Percentiles rank a stretch among this genome's conserved stretches.
These are phyloP conservation scores for Clarireedia homoeocarpa DNA, from an alignment of 2,329 filamentous ascomycete genomes.

Conservation along the genomic window DNA sequence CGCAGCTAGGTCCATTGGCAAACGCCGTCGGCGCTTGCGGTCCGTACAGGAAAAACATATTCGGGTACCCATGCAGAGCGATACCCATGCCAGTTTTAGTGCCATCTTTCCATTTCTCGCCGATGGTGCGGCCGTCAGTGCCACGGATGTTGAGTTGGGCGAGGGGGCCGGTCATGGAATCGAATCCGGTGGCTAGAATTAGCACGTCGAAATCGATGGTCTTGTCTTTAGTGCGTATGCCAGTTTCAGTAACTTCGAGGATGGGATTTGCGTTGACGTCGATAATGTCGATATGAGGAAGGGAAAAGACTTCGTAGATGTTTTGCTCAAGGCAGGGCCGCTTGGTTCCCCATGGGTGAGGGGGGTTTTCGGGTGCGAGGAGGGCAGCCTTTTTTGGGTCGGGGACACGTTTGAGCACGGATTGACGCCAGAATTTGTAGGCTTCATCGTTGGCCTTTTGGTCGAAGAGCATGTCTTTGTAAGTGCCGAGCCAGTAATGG, in stretches of 20 bases:
- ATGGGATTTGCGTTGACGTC: constrained; percentile 38
- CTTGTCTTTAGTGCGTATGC: constrained; percentile 29
- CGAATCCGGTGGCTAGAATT: constrained; percentile 33
- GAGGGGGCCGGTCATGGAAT: constrained; percentile 30
- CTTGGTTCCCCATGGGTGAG: constrained; percentile 40
- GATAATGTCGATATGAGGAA: constrained; percentile 38
- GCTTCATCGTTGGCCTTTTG: constrained; percentile 23
- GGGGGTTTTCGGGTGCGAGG: constrained; percentile 38
- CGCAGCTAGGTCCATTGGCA: constrained; percentile 34
- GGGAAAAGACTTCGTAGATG: constrained; percentile 43
- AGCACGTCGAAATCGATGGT: constrained; percentile 28
- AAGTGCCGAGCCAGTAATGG: constrained; percentile 28
- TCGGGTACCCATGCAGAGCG: constrained; percentile 36
- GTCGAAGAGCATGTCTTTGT: constrained; percentile 26
- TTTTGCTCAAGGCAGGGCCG: constrained; percentile 38
- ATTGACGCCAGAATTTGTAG: constrained; percentile 12
- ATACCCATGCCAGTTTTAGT: constrained; percentile 34
- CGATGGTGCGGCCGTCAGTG: constrained; percentile 24
- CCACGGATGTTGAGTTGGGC: constrained; percentile 28
- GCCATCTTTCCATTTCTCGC: constrained; percentile 29
- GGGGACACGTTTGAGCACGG: neutral
- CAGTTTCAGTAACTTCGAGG: constrained; percentile 31
- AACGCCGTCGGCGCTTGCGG: constrained; percentile 35
- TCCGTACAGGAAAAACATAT: constrained; percentile 40
- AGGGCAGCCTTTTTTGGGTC: constrained; percentile 32